These are phyloP conservation scores for Leishmania braziliensis DNA, from an alignment of 208 protist genomes.

Conservation along the genomic window DNA sequence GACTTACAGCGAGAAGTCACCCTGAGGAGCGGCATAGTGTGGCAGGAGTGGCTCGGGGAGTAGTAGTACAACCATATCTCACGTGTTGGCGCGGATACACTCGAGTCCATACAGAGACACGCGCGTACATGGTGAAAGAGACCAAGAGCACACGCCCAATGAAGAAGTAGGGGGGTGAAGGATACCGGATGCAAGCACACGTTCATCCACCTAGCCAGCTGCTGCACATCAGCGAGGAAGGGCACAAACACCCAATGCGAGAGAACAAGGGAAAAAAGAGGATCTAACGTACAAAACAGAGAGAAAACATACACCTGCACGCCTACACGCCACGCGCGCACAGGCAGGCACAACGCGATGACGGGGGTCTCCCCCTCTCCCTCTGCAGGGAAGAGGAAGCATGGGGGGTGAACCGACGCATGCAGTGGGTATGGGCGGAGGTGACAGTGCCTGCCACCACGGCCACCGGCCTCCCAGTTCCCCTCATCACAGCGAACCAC, in stretches of 20 bases:
- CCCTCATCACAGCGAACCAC: not conserved
- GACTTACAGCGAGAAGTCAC: not conserved
- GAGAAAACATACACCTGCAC: not conserved
- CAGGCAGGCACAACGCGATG: not conserved
- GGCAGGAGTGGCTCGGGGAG: not conserved
- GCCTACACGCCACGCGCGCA: not conserved
- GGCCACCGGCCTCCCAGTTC: not conserved
- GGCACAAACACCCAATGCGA: not conserved
- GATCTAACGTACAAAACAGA: constrained; percentile 12
- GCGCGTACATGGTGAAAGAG: not conserved
- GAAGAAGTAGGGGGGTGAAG: not conserved
- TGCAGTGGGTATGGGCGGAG: not conserved
- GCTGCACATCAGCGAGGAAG: not conserved
- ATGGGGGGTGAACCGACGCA: not conserved
- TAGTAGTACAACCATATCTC: not conserved
- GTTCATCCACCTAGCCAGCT: not conserved
- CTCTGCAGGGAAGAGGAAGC: not conserved
- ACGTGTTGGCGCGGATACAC: not conserved
- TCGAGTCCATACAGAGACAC: not conserved
- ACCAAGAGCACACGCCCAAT: not conserved
- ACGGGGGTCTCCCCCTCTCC: not conserved
- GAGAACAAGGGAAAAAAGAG: not conserved
- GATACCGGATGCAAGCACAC: not conserved
- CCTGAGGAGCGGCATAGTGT: not conserved
- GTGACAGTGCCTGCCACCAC: not conserved